Evolutionary conservation across 2,329 filamentous ascomycete species (phyloP).

Genomic region (Ophiocordyceps unilateralis): DNA sequence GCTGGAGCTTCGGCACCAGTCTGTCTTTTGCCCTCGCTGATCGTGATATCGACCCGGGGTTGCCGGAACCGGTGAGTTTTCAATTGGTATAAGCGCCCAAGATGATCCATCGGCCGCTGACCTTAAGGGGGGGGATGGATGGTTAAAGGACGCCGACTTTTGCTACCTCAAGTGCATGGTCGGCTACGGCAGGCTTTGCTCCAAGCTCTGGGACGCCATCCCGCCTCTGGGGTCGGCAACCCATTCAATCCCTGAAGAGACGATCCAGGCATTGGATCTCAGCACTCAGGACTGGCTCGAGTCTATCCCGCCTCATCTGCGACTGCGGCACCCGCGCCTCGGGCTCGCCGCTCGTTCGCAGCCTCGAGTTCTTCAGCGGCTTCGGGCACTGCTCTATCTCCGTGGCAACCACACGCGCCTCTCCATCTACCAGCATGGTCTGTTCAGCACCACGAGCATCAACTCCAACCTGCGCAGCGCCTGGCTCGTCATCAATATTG

Average conservation of each 20-base stretch:
- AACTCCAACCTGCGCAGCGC: slow-evolving; percentile 15
- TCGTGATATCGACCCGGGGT: slow-evolving; percentile 28
- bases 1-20: slow-evolving; percentile 34
- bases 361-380: slow-evolving; percentile 19
- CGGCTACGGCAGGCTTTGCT: slow-evolving; percentile 25
- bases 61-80: slow-evolving; percentile 21
- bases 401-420: slow-evolving; percentile 25
- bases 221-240: slow-evolving; percentile 17
- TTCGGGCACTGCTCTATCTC: slow-evolving; percentile 23
- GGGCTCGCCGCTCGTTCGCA: slow-evolving; percentile 14
- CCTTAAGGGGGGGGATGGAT: too few species aligned
- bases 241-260: slow-evolving; percentile 18
- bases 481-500: slow-evolving; percentile 16
- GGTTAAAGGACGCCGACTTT: slow-evolving; percentile 12
- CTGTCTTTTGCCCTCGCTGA: slow-evolving; percentile 30
- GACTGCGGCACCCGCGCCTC: slow-evolving; percentile 18
- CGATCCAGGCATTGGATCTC: slow-evolving; percentile 20
- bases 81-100: not conserved
- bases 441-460: slow-evolving; percentile 19
- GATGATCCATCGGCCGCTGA: too few species aligned
- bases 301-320: slow-evolving; percentile 23
- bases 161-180: slow-evolving; percentile 30
- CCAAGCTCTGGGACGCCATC: slow-evolving; percentile 27
- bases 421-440: slow-evolving; percentile 23
- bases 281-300: slow-evolving; percentile 27